phyloP scores from a whole-genome alignment of 257 asterid species.

The Hygrophila difformis region DNA sequence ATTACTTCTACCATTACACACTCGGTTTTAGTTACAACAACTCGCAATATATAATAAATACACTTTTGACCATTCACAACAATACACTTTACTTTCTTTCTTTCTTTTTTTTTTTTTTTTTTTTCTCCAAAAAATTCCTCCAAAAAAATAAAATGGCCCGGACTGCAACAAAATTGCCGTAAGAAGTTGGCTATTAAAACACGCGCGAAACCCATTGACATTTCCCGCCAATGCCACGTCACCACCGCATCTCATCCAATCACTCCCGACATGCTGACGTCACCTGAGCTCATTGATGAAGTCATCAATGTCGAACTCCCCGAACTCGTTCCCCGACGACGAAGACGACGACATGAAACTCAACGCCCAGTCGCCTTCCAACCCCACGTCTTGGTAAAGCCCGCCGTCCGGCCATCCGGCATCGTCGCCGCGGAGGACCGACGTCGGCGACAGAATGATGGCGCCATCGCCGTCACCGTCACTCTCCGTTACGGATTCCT shows the following conservation, averaged over 20 bases:
- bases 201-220: slow-evolving; percentile 14
- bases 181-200: slow-evolving; percentile 4
- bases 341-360: slow-evolving; percentile 16
- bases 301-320: slow-evolving; percentile 68
- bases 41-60: neutral
- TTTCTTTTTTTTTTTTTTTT: no score
- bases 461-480: slow-evolving; percentile 23
- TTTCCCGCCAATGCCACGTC: slow-evolving; percentile 32
- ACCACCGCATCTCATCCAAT: no score
- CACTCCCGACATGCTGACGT: no score
- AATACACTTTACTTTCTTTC: no score
- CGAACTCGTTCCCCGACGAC: slow-evolving; percentile 42
- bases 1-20: no score
- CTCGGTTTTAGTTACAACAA: slow-evolving; percentile 14
- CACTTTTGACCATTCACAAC: no score
- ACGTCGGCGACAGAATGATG: slow-evolving; percentile 39
- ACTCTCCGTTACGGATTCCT: slow-evolving; percentile 21
- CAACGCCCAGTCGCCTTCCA: slow-evolving; percentile 38
- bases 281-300: slow-evolving; percentile 40
- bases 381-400: no score
- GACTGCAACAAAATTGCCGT: slow-evolving; percentile 46
- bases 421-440: slow-evolving; percentile 37
- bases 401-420: slow-evolving; percentile 20
- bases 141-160: neutral
- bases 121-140: neutral